Base-by-base conservation (phyloP, 2,329 filamentous ascomycete genomes). In the Orbilia blumenaviensis region DNA sequence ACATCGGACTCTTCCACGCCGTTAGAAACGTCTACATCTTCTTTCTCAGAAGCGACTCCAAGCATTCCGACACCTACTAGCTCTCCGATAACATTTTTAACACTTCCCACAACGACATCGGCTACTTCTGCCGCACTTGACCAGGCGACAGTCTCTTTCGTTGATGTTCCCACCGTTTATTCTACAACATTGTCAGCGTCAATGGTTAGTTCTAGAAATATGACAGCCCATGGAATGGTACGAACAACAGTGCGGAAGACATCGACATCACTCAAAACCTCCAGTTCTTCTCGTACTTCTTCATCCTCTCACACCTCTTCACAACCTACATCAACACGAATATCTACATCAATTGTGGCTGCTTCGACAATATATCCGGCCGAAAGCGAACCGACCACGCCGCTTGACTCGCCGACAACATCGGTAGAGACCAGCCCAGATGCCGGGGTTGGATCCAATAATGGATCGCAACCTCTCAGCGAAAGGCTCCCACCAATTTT, bases 401-500 rank as follows among this genome's bases (percentile, higher is more conserved):
- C 72, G 10, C 18, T 75, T 10, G 72, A 76, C 21, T 66, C 72
- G n/a, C 64, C 58, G 3, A 69, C 56, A n/a, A 42, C 72, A 3
- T 48, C 72, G 5, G 27, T 64, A 6, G 42, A 69, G 12, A 16
- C 63, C 3, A 62, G 48, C 8, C 27, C 32, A 2, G 29, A 38
- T 21, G 54, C 38, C 14, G 29, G 63, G 16, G 14, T 16, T 16
- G 52, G 52, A 2, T 36, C 52, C 10, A 29, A 8, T 29, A n/a
- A 18, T 12, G 27, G 58, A 8, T 18, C 46, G 6, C 44, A 27
- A 29, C 32, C 71, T 8, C 12, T 68, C 27, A 76, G 25, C 23
- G 72, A 76, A 32, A 77, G 50, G 14, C 66, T 77, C n/a, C 73
- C 73, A n/a, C 73, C 73, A 21, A 77, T 77, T 9, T 61, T 77